phyloP scores from a whole-genome alignment of 306 rosid genomes.

The Cucurbita argyrosperma region DNA sequence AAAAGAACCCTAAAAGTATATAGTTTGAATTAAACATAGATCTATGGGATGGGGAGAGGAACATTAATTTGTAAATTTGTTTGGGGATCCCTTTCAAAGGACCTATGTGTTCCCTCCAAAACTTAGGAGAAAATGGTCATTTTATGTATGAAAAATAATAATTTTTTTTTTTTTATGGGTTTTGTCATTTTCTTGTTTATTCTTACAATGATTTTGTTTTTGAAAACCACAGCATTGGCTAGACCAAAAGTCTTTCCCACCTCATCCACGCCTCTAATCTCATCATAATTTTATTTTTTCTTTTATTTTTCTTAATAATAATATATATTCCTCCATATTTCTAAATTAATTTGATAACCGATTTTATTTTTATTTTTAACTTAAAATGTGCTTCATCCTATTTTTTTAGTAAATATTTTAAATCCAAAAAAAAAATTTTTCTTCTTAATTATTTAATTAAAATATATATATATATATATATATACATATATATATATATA shows the following conservation, averaged over 20 bases:
- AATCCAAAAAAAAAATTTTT: too few relatives aligned
- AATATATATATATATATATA: too few relatives aligned
- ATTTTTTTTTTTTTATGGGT: not conserved
- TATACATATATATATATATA: too few relatives aligned
- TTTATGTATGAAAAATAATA: not conserved
- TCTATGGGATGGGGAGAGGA: not conserved
- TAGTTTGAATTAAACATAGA: not conserved
- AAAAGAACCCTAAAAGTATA: too few relatives aligned
- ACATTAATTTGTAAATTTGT: not conserved
- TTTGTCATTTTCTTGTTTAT: slow-evolving; percentile 78
- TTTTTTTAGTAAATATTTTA: too few relatives aligned
- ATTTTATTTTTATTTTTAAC: too few relatives aligned
- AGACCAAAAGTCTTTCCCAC: slow-evolving; percentile 51
- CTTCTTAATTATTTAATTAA: too few relatives aligned
- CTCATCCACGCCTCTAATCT: slow-evolving; percentile 29
- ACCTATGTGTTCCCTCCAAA: not conserved
- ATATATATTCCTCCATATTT: not conserved
- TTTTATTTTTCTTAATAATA: not conserved
- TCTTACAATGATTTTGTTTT: slow-evolving; percentile 55
- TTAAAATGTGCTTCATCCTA: too few relatives aligned
- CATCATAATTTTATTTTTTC: not conserved
- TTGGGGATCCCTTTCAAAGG: not conserved
- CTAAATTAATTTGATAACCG: not conserved
- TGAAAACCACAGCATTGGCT: slow-evolving; percentile 37
- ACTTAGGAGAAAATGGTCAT: not conserved